phyloP scores from a whole-genome alignment of 2,329 filamentous ascomycete genomes.

The Arthrobotrys pseudoclavata region DNA sequence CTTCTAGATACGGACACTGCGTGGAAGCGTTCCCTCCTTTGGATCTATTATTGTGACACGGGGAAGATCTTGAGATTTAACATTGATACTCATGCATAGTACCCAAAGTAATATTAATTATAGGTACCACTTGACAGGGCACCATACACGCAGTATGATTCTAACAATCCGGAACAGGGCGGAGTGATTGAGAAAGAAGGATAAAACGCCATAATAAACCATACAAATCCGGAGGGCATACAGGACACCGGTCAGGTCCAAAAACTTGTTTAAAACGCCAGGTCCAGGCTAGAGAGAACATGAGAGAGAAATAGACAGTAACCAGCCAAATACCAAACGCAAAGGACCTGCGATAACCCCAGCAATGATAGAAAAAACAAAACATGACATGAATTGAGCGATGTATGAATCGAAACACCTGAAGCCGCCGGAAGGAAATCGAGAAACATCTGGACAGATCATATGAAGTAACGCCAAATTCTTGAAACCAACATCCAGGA shows the following conservation, averaged over 20 bases:
- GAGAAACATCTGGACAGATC: conserved; percentile 11
- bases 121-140: conserved; percentile 4
- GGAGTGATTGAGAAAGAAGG: background rate
- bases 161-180: conserved; percentile 12
- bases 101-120: conserved; percentile 15
- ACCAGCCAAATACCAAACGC: conserved; percentile 14
- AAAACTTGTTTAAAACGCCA: conserved; percentile 6
- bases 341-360: conserved; percentile 14
- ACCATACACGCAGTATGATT: conserved; percentile 6
- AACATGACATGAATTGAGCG: background rate
- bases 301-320: conserved; percentile 2
- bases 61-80: background rate
- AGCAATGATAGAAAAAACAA: background rate
- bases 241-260: conserved; percentile 2
- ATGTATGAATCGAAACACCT: conserved; percentile 12
- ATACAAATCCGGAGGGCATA: conserved; percentile 15
- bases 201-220: conserved; percentile 10
- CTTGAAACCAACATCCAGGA: conserved; percentile 15
- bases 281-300: conserved; percentile 1
- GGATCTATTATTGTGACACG: background rate
- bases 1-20: background rate
- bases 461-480: conserved; percentile 37
- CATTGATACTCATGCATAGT: conserved; percentile 12
- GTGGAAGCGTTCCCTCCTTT: background rate
- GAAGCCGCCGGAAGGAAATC: background rate